These are phyloP conservation scores for Actinidia arguta DNA, from an alignment of 179 eudicot genomes.

Conservation along the genomic window DNA sequence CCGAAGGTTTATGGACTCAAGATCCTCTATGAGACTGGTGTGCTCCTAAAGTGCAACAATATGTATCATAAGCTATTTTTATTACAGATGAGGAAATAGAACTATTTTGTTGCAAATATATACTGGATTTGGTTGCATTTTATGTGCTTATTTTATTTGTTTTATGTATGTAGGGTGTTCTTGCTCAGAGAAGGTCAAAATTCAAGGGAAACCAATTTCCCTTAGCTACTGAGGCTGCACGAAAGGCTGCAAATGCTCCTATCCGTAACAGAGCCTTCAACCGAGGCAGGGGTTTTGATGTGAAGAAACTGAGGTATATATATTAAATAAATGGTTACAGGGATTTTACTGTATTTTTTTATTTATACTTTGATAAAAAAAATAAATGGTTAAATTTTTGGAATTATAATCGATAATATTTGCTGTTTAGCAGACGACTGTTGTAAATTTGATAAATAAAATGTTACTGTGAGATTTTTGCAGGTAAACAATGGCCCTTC, in stretches of 20 bases:
- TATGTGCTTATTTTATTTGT: neutral
- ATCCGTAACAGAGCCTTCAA: constrained; percentile 55
- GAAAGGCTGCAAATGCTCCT: constrained; percentile 64
- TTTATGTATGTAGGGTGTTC: constrained; percentile 59
- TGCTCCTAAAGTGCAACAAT: neutral
- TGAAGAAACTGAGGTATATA: constrained; percentile 71
- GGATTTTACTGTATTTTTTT: neutral
- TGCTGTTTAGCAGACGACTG: neutral
- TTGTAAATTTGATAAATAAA: neutral
- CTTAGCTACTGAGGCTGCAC: constrained; percentile 70
- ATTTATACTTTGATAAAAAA: neutral
- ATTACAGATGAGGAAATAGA: neutral
- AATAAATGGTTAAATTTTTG: neutral
- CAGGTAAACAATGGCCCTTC: constrained; percentile 72
- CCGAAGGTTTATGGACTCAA: constrained; percentile 70
- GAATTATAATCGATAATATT: neutral
- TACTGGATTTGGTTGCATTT: neutral
- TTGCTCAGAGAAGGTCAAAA: constrained; percentile 79
- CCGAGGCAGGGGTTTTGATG: constrained; percentile 46
- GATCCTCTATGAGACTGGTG: constrained; percentile 91
- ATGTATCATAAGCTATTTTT: neutral
- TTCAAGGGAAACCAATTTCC: constrained; percentile 78
- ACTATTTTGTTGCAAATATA: neutral
- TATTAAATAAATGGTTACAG: too few relatives aligned
- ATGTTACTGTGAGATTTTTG: constrained; percentile 17